Evolutionary conservation across 1,139 yeast genomes (phyloP).

Genomic region (Pichia terricola): DNA sequence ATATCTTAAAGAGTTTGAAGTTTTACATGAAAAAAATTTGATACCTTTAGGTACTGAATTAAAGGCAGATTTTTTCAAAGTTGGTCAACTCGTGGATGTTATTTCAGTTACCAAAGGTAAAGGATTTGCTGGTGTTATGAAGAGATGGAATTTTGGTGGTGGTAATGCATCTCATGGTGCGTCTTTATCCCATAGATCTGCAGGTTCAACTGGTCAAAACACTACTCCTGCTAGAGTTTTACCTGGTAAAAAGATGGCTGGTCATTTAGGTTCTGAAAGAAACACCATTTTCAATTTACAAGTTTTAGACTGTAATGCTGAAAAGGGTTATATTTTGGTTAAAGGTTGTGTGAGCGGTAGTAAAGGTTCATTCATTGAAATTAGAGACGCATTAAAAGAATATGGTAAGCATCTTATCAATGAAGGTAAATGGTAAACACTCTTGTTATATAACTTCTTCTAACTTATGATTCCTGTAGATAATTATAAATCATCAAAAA

Average conservation of each 20-base stretch:
- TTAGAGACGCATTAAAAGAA: slow-evolving; percentile 65
- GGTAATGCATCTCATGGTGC: slow-evolving; percentile 94
- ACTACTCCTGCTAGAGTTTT: slow-evolving; percentile 93
- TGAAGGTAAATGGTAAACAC: slow-evolving; percentile 5
- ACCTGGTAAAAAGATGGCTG: slow-evolving; percentile 98
- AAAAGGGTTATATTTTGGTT: slow-evolving; percentile 69
- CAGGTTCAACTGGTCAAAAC: slow-evolving; percentile 95
- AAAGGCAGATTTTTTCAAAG: slow-evolving; percentile 72
- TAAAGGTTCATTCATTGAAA: slow-evolving; percentile 60
- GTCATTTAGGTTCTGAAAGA: slow-evolving; percentile 79
- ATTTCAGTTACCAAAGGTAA: slow-evolving; percentile 82
- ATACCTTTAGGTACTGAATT: slow-evolving; percentile 72
- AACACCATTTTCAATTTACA: slow-evolving; percentile 70
- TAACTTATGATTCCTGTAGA: too few relatives aligned
- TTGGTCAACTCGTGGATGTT: slow-evolving; percentile 78
- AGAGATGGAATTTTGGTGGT: slow-evolving; percentile 88
- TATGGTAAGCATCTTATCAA: slow-evolving; percentile 21
- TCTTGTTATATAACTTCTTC: not conserved
- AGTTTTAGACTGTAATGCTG: slow-evolving; percentile 73
- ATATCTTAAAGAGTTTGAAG: slow-evolving; percentile 67
- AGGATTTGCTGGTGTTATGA: slow-evolving; percentile 98
- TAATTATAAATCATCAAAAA: too few relatives aligned
- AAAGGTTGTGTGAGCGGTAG: slow-evolving; percentile 94
- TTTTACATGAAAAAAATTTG: slow-evolving; percentile 54
- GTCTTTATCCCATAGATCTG: slow-evolving; percentile 85